A percentile compares a stretch with the other conserved stretches of the same genome.
Conservation (phyloP, 1,284 basidiomycete species). For the Ustilago curta region DNA sequence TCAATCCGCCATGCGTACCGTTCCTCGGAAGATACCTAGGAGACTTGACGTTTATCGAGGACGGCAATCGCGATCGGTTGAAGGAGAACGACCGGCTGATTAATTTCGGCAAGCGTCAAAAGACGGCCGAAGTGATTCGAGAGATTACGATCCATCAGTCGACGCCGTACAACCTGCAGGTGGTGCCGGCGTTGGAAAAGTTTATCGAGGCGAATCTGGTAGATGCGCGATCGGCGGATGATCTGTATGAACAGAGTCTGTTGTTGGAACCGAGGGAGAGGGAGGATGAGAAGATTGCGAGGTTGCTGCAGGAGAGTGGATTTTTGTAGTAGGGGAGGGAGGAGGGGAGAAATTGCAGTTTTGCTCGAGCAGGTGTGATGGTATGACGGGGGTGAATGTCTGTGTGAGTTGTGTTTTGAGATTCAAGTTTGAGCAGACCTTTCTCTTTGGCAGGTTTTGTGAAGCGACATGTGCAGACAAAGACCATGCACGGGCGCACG, state of each 20-base stretch:
- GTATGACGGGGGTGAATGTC: not conserved
- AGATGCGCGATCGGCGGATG: constrained; percentile 58
- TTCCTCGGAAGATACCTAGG: constrained; percentile 98
- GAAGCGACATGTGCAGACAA: not conserved
- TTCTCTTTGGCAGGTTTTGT: not conserved
- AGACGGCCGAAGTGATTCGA: constrained; percentile 91
- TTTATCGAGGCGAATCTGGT: constrained; percentile 83
- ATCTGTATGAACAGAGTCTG: constrained; percentile 81
- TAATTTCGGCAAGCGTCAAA: constrained; percentile 95
- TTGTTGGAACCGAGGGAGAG: constrained; percentile 90
- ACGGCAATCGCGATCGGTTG: constrained; percentile 91
- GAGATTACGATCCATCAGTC: constrained; percentile 97
- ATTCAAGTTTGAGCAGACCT: too few relatives aligned
- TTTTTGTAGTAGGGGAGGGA: constrained; percentile 74
- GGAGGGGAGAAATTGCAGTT: not conserved
- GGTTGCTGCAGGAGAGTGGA: constrained; percentile 86
- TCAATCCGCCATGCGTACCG: constrained; percentile 94
- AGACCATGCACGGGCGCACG: too few relatives aligned
- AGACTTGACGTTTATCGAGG: constrained; percentile 95
- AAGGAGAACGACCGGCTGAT: constrained; percentile 76
- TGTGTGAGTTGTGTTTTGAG: not conserved
- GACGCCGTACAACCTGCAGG: constrained; percentile 81
- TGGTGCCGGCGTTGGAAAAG: constrained; percentile 77
- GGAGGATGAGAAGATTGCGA: constrained; percentile 84
- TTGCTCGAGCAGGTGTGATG: not conserved